Evolutionary conservation across 2,329 filamentous ascomycete species (phyloP).

Genomic region (Coniochaeta sp.): DNA sequence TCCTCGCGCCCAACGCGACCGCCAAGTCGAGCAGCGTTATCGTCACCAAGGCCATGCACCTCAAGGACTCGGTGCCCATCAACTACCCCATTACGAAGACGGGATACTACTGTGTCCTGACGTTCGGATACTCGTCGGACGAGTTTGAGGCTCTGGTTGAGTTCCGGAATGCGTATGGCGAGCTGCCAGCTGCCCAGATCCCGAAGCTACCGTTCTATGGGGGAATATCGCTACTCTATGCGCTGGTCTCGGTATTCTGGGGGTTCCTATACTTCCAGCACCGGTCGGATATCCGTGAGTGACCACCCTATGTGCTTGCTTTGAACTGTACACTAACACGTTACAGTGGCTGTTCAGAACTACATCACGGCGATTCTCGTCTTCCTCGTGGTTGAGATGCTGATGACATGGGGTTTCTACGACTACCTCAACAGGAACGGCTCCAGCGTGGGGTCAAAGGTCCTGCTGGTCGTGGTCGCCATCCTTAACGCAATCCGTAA

Average conservation of each 20-base stretch:
- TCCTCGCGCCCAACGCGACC: conserved; percentile 70
- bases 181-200: conserved; percentile 91
- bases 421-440: conserved; percentile 90
- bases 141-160: conserved; percentile 78
- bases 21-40: conserved; percentile 65
- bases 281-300: conserved; percentile 76
- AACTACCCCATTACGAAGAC: conserved; percentile 84
- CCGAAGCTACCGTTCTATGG: conserved; percentile 97
- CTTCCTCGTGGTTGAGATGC: conserved; percentile 90
- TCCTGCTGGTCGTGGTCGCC: conserved; percentile 83
- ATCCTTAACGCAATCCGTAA: conserved; percentile 90
- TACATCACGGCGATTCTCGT: conserved; percentile 96
- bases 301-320: background rate
- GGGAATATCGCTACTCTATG: conserved; percentile 87
- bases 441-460: conserved; percentile 74
- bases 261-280: conserved; percentile 94
- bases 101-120: conserved; percentile 92
- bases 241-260: conserved; percentile 82
- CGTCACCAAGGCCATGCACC: conserved; percentile 71
- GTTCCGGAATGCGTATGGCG: conserved; percentile 93
- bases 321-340: background rate
- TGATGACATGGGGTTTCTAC: conserved; percentile 99
- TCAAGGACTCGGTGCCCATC: conserved; percentile 67
- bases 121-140: conserved; percentile 58
- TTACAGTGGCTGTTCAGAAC: conserved; percentile 83